These are phyloP conservation scores for Talaromyces sp. DNA, from an alignment of 2,329 filamentous ascomycete genomes.

Conservation along the genomic window DNA sequence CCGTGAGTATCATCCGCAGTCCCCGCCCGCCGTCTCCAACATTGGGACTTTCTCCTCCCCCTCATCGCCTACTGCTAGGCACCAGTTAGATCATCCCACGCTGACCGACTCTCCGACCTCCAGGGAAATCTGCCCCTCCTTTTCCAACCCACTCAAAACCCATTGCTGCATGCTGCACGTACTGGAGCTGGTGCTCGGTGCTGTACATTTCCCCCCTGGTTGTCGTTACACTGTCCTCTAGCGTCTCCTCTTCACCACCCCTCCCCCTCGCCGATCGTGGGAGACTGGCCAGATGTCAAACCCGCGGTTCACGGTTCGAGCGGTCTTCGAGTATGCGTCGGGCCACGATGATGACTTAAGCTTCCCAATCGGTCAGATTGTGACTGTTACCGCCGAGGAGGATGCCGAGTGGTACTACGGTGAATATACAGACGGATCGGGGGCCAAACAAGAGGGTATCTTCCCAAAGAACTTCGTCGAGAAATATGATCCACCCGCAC, in stretches of 20 bases:
- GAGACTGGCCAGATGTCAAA: conserved; percentile 62
- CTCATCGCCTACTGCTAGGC: conserved; percentile 27
- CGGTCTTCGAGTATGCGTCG: conserved; percentile 91
- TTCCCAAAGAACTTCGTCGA: conserved; percentile 98
- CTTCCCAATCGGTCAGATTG: conserved; percentile 83
- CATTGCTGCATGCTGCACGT: conserved; percentile 23
- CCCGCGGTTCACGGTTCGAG: conserved; percentile 88
- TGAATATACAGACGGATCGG: conserved; percentile 77
- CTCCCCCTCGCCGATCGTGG: conserved; percentile 27
- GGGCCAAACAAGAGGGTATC: conserved; percentile 77
- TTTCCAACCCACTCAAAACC: conserved; percentile 15
- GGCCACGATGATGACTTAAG: conserved; percentile 92
- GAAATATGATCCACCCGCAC: conserved; percentile 87
- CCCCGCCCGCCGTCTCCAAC: conserved; percentile 13
- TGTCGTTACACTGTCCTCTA: conserved; percentile 17
- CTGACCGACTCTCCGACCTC: conserved; percentile 26
- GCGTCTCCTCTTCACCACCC: conserved; percentile 25
- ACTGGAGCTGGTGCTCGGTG: conserved; percentile 23
- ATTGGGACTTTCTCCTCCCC: conserved; percentile 8
- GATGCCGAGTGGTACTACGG: conserved; percentile 93
- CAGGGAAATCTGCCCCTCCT: conserved; percentile 3
- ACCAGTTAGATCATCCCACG: conserved; percentile 29
- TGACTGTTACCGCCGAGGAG: conserved; percentile 90
- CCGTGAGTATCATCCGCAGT: conserved; percentile 15
- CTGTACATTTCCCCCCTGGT: conserved; percentile 24